Percentiles rank a stretch among this genome's conserved stretches.
These are phyloP conservation scores for Sphaceloma murrayae DNA, from an alignment of 2,329 filamentous ascomycete species.

Conservation along the genomic window DNA sequence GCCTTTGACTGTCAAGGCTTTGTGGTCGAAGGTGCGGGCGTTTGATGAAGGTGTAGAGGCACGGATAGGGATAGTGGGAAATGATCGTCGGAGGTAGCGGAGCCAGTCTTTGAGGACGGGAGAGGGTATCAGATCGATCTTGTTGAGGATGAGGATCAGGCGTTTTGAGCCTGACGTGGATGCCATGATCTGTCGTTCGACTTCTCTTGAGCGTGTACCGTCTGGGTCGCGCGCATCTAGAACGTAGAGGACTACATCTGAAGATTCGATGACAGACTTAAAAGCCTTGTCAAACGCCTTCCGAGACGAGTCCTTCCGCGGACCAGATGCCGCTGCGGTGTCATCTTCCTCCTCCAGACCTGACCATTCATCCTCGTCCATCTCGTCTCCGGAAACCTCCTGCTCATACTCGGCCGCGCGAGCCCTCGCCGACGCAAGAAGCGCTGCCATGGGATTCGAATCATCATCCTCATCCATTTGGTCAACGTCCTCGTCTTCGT, in stretches of 20 bases:
- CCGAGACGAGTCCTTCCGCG: constrained; percentile 55
- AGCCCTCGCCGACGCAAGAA: constrained; percentile 71
- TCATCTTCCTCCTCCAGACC: constrained; percentile 41
- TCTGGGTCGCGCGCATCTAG: constrained; percentile 87
- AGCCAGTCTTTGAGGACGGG: constrained; percentile 79
- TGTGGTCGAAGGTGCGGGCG: constrained; percentile 85
- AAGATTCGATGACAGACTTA: constrained; percentile 80
- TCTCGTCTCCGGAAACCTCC: constrained; percentile 51
- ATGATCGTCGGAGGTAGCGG: constrained; percentile 71
- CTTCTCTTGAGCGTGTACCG: constrained; percentile 79
- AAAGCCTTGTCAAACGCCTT: constrained; percentile 93
- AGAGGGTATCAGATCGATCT: constrained; percentile 83
- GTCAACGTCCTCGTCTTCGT: constrained; percentile 26
- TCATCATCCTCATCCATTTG: constrained; percentile 53
- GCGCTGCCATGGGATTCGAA: constrained; percentile 83
- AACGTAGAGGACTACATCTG: constrained; percentile 87
- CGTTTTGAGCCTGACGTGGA: constrained; percentile 66
- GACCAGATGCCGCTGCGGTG: constrained; percentile 22
- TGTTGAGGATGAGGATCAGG: constrained; percentile 86
- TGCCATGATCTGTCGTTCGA: constrained; percentile 87
- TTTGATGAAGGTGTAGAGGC: constrained; percentile 75
- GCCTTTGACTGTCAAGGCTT: constrained; percentile 74
- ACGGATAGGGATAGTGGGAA: constrained; percentile 82
- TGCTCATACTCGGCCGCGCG: constrained; percentile 67
- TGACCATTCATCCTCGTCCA: constrained; percentile 42